Conservation (phyloP, 495 filamentous ascomycete genomes). For the Amorphotheca resinae region DNA sequence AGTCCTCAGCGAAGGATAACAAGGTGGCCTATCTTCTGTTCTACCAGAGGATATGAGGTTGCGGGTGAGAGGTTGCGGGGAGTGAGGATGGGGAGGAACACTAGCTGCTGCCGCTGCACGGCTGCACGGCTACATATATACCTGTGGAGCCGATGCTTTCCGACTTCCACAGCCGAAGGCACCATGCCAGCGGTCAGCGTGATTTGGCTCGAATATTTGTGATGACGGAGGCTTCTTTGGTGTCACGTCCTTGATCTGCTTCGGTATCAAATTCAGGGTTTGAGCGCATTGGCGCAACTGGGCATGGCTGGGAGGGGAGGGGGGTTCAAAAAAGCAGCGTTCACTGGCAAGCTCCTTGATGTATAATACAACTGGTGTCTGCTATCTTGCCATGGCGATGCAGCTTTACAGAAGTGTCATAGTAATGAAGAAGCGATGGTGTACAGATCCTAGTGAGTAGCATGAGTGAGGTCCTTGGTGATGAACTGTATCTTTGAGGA, state of each 20-base stretch:
- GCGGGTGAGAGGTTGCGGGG: slow-evolving; percentile 33
- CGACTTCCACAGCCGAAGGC: neutral
- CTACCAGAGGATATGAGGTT: slow-evolving; percentile 48
- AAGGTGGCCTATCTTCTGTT: slow-evolving; percentile 95
- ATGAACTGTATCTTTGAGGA: too few relatives aligned
- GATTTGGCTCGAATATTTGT: neutral
- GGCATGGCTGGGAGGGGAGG: slow-evolving; percentile 3
- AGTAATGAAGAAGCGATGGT: too few relatives aligned
- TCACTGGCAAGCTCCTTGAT: slow-evolving; percentile 10
- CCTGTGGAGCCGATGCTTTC: neutral
- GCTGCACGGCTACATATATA: neutral
- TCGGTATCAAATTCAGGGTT: slow-evolving; percentile 11
- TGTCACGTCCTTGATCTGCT: slow-evolving; percentile 9
- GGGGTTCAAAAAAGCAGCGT: slow-evolving; percentile 12
- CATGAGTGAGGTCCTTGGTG: too few relatives aligned
- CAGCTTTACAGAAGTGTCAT: too few relatives aligned
- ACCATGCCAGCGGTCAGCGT: neutral
- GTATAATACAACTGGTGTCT: slow-evolving; percentile 12
- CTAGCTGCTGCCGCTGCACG: neutral
- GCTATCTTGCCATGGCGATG: slow-evolving; percentile 4
- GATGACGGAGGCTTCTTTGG: slow-evolving; percentile 5
- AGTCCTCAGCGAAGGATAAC: slow-evolving; percentile 72
- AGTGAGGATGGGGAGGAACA: neutral
- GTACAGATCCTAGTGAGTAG: too few relatives aligned
- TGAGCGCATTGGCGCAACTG: slow-evolving; percentile 14